These are phyloP conservation scores for Nephelium lappaceum DNA, from an alignment of 345 rosid species.

Conservation along the genomic window DNA sequence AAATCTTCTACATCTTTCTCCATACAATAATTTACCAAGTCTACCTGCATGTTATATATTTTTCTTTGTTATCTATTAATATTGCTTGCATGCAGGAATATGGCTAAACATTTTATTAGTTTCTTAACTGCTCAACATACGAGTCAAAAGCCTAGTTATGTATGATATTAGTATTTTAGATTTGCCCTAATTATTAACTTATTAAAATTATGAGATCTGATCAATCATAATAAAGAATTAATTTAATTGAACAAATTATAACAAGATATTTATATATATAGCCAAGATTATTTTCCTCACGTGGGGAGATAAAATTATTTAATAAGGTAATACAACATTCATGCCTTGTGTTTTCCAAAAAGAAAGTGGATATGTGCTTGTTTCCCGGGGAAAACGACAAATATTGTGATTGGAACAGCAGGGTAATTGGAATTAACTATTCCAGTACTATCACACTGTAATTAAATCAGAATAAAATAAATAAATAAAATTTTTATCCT, in stretches of 20 bases:
- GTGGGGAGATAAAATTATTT: slow-evolving; percentile 18
- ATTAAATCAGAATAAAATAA: slow-evolving; percentile 19
- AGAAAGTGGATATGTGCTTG: slow-evolving; percentile 34
- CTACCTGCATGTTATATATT: not conserved
- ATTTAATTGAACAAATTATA: no score
- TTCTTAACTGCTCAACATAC: no score
- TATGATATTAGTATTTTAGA: no score
- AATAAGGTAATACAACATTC: slow-evolving; percentile 7
- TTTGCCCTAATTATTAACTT: not conserved
- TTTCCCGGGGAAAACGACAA: slow-evolving; percentile 36
- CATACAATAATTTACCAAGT: not conserved
- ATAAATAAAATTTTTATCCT: no score
- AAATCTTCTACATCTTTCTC: no score
- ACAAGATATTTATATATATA: not conserved
- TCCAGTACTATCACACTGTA: slow-evolving; percentile 7
- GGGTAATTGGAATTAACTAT: not conserved
- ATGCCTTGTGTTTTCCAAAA: slow-evolving; percentile 14
- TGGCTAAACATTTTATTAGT: not conserved
- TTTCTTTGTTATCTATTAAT: no score
- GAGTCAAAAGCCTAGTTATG: no score
- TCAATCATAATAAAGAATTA: not conserved
- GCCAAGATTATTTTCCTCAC: slow-evolving; percentile 17
- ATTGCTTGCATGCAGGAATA: not conserved
- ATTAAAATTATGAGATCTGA: not conserved
- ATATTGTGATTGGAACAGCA: slow-evolving; percentile 17